These are phyloP conservation scores for Agastache rugosa DNA, from an alignment of 257 asterid genomes.

Conservation along the genomic window DNA sequence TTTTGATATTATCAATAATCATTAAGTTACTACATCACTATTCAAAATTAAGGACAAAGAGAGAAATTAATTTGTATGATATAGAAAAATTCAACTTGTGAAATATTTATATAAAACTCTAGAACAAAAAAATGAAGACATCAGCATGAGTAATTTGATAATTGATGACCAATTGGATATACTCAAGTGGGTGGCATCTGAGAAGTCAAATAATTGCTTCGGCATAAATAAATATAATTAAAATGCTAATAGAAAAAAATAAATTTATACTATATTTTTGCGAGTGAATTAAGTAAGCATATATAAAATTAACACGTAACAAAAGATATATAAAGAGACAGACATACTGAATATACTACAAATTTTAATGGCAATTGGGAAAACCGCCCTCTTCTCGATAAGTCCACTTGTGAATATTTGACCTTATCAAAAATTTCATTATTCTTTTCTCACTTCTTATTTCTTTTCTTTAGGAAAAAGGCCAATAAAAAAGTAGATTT, in stretches of 20 bases:
- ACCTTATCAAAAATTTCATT: not conserved
- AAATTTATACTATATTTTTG: not conserved
- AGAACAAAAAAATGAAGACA: not conserved
- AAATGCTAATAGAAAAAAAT: not conserved
- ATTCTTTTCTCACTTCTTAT: not conserved
- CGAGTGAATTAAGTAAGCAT: too few species aligned
- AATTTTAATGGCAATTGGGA: not conserved
- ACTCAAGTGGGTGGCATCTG: slow-evolving; percentile 7
- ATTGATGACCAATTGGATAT: not conserved
- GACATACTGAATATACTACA: slow-evolving; percentile 2
- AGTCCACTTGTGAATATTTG: slow-evolving; percentile 33
- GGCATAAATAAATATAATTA: not conserved
- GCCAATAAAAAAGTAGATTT: not conserved
- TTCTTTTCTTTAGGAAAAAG: not conserved
- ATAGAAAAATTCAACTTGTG: not conserved
- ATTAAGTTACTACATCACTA: too few species aligned
- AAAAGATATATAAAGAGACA: slow-evolving; percentile 20
- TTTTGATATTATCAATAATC: not conserved
- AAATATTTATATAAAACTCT: not conserved
- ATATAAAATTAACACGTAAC: not conserved
- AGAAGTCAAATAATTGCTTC: not conserved
- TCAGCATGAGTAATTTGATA: not conserved
- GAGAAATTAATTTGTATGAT: too few species aligned
- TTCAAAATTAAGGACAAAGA: too few species aligned
- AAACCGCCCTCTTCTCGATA: slow-evolving; percentile 12